A percentile compares a stretch with the other conserved stretches of the same genome.
These are phyloP conservation scores for Intubia oerlemansii DNA, from an alignment of 2,329 filamentous ascomycete species.

Conservation along the genomic window DNA sequence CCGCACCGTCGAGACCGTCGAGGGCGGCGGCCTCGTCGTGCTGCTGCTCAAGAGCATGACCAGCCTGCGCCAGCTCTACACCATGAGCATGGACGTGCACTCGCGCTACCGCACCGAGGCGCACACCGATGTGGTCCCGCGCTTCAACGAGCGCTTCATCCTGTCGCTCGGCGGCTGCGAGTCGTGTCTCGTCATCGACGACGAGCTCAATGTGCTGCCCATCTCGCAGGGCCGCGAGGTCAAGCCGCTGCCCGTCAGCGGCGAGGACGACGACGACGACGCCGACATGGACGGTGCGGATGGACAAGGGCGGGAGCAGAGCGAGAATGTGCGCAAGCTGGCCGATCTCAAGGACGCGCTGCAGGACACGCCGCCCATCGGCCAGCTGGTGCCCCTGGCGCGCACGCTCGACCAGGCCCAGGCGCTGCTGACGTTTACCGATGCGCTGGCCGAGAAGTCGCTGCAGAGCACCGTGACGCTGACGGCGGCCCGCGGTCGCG, in stretches of 20 bases:
- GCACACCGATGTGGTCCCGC: conserved; percentile 78
- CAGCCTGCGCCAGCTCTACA: conserved; percentile 93
- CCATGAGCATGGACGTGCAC: conserved; percentile 93
- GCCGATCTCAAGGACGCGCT: conserved; percentile 73
- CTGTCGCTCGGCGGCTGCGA: conserved; percentile 89
- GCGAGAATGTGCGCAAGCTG: conserved; percentile 59
- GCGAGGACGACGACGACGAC: conserved; percentile 44
- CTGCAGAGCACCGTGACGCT: conserved; percentile 81
- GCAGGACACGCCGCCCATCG: conserved; percentile 68
- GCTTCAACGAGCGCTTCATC: conserved; percentile 96
- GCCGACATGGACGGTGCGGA: too few relatives aligned
- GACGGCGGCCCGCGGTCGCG: conserved; percentile 82
- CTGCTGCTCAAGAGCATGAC: conserved; percentile 89
- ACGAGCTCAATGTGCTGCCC: conserved; percentile 90
- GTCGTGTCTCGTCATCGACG: conserved; percentile 86
- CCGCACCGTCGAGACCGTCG: conserved; percentile 88
- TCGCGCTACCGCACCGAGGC: conserved; percentile 91
- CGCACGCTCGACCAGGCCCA: conserved; percentile 92
- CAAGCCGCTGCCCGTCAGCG: conserved; percentile 55
- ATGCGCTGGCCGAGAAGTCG: conserved; percentile 91
- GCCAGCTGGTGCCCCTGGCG: conserved; percentile 63
- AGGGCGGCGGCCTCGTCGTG: conserved; percentile 82
- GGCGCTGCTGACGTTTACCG: conserved; percentile 87
- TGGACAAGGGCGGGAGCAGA: too few relatives aligned
- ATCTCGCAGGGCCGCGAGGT: conserved; percentile 92